Evolutionary conservation across 768 basidiomycete genomes (phyloP).

Genomic region (Panaeolus papilionaceus): DNA sequence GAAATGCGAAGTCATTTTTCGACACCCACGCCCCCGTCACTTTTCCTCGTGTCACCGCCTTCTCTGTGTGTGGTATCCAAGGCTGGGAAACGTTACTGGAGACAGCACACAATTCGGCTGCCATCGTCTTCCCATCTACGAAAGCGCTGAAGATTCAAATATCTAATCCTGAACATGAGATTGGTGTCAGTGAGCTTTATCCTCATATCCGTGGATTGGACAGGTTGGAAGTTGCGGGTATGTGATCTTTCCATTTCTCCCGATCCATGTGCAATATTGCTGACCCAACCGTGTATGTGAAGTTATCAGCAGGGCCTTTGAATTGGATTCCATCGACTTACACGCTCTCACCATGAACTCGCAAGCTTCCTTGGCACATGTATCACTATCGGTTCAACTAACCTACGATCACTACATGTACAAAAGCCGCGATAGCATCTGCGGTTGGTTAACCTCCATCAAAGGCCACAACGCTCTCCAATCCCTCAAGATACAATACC

Average conservation of each 20-base stretch:
- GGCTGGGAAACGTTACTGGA: not conserved
- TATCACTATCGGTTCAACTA: not conserved
- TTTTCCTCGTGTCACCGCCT: not conserved
- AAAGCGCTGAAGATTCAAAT: not conserved
- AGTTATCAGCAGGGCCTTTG: not conserved
- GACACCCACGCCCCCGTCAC: not conserved
- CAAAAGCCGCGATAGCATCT: not conserved
- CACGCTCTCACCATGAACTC: not conserved
- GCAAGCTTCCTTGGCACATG: not conserved
- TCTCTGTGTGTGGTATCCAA: not conserved
- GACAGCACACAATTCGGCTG: not conserved
- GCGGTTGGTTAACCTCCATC: not conserved
- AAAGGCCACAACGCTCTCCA: not conserved
- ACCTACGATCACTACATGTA: not conserved
- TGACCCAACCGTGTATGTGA: not conserved
- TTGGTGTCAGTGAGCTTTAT: not conserved
- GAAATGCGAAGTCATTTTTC: not conserved
- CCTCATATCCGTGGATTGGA: not conserved
- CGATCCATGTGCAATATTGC: not conserved
- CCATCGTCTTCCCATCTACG: not conserved
- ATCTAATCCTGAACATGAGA: not conserved
- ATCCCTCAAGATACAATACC: not conserved
- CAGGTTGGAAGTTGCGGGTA: not conserved
- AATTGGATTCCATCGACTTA: not conserved
- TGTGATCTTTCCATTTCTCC: not conserved